phyloP scores from a whole-genome alignment of 176 grass and related monocot species.

The Oryza glumipatula region DNA sequence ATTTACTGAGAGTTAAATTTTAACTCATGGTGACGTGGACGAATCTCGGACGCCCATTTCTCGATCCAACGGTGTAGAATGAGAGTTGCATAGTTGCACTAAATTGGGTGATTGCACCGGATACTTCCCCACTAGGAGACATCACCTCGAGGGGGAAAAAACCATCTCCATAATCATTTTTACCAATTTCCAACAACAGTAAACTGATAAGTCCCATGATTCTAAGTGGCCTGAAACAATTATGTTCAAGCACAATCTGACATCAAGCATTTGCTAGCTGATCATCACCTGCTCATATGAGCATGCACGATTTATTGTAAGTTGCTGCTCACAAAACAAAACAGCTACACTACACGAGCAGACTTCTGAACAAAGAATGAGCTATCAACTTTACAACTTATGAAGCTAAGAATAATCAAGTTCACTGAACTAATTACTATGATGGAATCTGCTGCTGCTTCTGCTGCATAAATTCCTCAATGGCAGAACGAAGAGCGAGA shows the following conservation, averaged over 20 bases:
- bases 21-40: no score
- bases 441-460: conserved; percentile 2
- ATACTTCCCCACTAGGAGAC: no score
- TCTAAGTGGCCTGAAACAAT: not conserved
- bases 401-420: not conserved
- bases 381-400: not conserved
- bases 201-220: not conserved
- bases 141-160: no score
- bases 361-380: conserved; percentile 1
- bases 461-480: conserved; percentile 51
- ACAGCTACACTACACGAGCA: not conserved
- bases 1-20: no score
- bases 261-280: not conserved
- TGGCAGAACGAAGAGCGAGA: conserved; percentile 62
- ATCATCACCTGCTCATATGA: not conserved
- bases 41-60: no score
- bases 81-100: no score
- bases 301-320: not conserved
- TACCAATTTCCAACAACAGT: not conserved
- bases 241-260: conserved; percentile 7
- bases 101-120: no score
- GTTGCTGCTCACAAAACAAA: not conserved
- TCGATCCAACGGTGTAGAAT: no score
- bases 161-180: not conserved
- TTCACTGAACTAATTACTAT: not conserved